A percentile compares a stretch with the other conserved stretches of the same genome.
Conservation (phyloP, 805 yeast species). For the Lipomyces sp. region DNA sequence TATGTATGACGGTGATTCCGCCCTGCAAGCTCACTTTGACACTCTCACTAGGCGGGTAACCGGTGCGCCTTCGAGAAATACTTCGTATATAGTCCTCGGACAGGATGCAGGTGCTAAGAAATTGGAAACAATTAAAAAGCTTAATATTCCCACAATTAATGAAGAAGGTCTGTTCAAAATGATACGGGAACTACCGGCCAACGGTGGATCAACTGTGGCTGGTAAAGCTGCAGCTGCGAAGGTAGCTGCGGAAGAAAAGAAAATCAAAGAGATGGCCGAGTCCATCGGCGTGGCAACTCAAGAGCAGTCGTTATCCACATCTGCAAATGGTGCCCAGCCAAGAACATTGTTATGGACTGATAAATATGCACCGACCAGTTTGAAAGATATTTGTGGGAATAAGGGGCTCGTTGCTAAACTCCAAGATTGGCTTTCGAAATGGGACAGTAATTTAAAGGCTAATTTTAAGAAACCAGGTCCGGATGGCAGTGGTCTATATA, state of each 20-base stretch:
- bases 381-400: slow-evolving; percentile 88
- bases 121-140: slow-evolving; percentile 73
- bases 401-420: slow-evolving; percentile 72
- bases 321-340: background rate
- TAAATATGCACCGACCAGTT: slow-evolving; percentile 81
- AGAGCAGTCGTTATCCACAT: slow-evolving; percentile 3
- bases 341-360: slow-evolving; percentile 76
- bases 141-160: slow-evolving; percentile 77
- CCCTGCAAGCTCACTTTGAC: background rate
- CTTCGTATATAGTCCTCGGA: slow-evolving; percentile 88
- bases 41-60: slow-evolving; percentile 30
- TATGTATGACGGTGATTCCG: slow-evolving; percentile 59
- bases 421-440: slow-evolving; percentile 72
- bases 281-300: slow-evolving; percentile 48
- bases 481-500: slow-evolving; percentile 69
- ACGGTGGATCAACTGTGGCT: slow-evolving; percentile 83
- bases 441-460: slow-evolving; percentile 64
- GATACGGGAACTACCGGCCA: slow-evolving; percentile 79
- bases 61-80: slow-evolving; percentile 80
- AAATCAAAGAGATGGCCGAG: slow-evolving; percentile 54
- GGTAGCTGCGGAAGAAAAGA: slow-evolving; percentile 69
- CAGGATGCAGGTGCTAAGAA: slow-evolving; percentile 98
- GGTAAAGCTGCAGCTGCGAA: slow-evolving; percentile 77
- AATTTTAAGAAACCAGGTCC: slow-evolving; percentile 63
- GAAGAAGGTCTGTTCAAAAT: slow-evolving; percentile 85